Conservation (phyloP, 1,139 yeast species). For the Blastobotrys malaysiensis region DNA sequence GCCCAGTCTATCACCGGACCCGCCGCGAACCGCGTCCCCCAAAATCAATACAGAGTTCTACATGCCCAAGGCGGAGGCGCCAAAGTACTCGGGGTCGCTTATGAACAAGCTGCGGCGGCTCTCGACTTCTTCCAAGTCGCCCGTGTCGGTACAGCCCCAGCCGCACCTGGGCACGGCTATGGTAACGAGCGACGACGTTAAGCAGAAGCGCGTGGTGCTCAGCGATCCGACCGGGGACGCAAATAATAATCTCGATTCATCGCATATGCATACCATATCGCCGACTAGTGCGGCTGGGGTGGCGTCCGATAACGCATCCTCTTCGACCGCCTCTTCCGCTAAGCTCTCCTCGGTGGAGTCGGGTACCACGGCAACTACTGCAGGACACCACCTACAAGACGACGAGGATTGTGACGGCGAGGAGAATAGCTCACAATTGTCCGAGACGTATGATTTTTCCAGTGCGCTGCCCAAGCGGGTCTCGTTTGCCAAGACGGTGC, state of each 20-base stretch:
- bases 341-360: background rate
- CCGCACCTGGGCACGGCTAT: background rate
- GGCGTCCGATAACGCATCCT: background rate
- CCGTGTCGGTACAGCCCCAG: constrained; percentile 1
- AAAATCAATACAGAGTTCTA: constrained; percentile 12
- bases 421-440: no score
- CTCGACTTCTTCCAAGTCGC: constrained; percentile 12
- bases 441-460: no score
- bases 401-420: background rate
- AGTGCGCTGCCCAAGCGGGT: constrained; percentile 40
- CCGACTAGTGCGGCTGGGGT: background rate
- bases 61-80: background rate
- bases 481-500: constrained; percentile 64
- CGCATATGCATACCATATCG: constrained; percentile 27
- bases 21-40: constrained; percentile 19
- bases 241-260: constrained; percentile 11
- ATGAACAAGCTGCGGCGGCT: constrained; percentile 21
- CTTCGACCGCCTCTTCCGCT: background rate
- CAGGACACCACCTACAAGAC: background rate
- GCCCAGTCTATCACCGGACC: constrained; percentile 1
- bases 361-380: background rate
- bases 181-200: background rate
- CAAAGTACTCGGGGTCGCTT: constrained; percentile 13
- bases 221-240: constrained; percentile 43
- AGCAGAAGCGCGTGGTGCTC: constrained; percentile 35